Evolutionary conservation across 2,329 filamentous ascomycete genomes (phyloP).

Genomic region (Penicillium griseofulvum): DNA sequence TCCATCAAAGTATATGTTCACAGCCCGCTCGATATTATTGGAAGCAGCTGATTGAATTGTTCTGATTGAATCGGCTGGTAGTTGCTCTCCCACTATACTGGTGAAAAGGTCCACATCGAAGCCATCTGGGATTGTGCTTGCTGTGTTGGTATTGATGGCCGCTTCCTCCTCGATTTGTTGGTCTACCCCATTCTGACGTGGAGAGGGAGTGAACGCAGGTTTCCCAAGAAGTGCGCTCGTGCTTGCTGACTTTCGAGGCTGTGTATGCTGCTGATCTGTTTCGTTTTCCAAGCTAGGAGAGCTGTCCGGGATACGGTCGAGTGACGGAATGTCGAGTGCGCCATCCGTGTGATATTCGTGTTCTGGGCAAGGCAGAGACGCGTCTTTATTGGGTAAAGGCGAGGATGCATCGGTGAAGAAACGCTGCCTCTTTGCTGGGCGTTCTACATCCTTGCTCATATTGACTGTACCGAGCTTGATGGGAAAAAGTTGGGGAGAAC

Average conservation of each 20-base stretch:
- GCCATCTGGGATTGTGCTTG: slow-evolving; percentile 18
- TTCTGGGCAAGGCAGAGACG: slow-evolving; percentile 12
- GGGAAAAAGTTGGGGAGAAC: slow-evolving; percentile 5
- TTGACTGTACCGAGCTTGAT: slow-evolving; percentile 5
- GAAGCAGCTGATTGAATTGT: slow-evolving; percentile 51
- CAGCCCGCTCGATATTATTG: slow-evolving; percentile 57
- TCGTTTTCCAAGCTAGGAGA: background rate
- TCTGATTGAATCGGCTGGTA: slow-evolving; percentile 46
- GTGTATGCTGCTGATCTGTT: background rate
- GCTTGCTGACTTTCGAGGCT: background rate
- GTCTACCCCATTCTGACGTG: background rate
- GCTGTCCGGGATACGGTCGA: background rate
- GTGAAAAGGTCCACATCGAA: slow-evolving; percentile 58
- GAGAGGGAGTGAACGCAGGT: background rate
- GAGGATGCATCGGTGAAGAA: slow-evolving; percentile 54
- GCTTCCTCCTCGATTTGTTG: background rate
- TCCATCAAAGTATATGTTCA: slow-evolving; percentile 65
- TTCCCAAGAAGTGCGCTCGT: background rate
- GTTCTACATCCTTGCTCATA: slow-evolving; percentile 42
- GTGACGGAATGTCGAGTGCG: background rate
- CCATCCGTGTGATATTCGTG: background rate
- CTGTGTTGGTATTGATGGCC: background rate
- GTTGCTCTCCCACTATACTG: slow-evolving; percentile 56
- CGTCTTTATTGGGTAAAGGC: slow-evolving; percentile 23
- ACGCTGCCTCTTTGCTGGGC: slow-evolving; percentile 60